phyloP scores from a whole-genome alignment of 371 early-diverging fungal genomes.

The Lichtheimia hyalospora region DNA sequence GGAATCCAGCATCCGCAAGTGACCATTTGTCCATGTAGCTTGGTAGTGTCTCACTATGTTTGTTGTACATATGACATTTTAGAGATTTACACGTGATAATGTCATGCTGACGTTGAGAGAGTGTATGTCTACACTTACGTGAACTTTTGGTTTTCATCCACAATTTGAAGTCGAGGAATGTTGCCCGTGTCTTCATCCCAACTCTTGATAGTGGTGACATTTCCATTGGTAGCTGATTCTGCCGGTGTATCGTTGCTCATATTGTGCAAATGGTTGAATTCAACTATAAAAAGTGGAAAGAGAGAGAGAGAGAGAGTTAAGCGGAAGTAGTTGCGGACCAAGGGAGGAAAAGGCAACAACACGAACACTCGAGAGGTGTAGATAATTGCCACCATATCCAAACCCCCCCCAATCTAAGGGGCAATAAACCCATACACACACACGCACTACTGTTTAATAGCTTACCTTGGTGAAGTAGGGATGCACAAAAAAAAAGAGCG shows the following conservation, averaged over 20 bases:
- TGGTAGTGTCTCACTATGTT: constrained; percentile 9
- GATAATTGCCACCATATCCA: too few relatives aligned
- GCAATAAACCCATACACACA: too few relatives aligned
- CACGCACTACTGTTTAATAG: too few relatives aligned
- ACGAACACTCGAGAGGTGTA: too few relatives aligned
- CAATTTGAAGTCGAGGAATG: constrained; percentile 75
- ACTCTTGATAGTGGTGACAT: constrained; percentile 4
- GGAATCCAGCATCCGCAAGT: constrained; percentile 85
- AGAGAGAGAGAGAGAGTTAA: background rate
- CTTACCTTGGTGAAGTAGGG: too few relatives aligned
- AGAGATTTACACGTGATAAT: constrained; percentile 9
- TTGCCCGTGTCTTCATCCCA: constrained; percentile 32
- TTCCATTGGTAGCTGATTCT: background rate
- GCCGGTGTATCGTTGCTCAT: constrained; percentile 7
- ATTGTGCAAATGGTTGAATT: background rate
- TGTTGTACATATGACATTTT: background rate
- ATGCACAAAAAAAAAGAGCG: too few relatives aligned
- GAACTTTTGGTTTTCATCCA: constrained; percentile 83
- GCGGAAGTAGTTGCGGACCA: background rate
- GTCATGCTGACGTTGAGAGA: background rate
- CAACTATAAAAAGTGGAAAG: background rate
- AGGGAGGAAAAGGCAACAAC: background rate
- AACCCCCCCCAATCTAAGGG: too few relatives aligned
- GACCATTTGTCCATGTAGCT: constrained; percentile 61
- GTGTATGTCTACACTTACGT: constrained; percentile 54